Evolutionary conservation across 768 basidiomycete species (phyloP), one percentile per base, ranked within the genome.

Genomic region (Amyloporia xantha): DNA sequence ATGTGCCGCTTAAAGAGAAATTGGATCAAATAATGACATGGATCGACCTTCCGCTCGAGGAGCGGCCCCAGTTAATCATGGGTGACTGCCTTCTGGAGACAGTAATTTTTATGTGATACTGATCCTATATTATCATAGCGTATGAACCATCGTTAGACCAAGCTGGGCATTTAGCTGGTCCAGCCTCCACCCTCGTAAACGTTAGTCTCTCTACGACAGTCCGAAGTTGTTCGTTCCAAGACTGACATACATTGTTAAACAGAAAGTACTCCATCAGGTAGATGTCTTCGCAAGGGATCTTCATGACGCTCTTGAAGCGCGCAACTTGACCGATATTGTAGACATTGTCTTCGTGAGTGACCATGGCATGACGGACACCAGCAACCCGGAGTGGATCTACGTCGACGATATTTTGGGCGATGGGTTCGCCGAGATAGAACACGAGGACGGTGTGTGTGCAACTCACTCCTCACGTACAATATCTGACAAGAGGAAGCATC

Each of bases 311-410:
- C 68, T 96, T 28, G 71, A 71, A 41, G 71, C 71, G 3, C 80
- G 93, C 5, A 91, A 93, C 59, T 73, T 95, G 21, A 82, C 79
- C 1, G 77, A 86, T 40, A 86, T 94, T 17, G 83, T 92, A 11
- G 90, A 96, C 62, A 73, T 95, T 26, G 76, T 95, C 20, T 92
- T 94, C 57, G 91, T 96, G 54, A 86, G 84, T 53, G 89, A 91
- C 61, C 86, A 91, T 57, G 91, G 90, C n/a, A 93, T 91, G 88
- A 84, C 81, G 1, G 87, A 90, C 62, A 95, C 91, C n/a, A 81
- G 80, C 52, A 75, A 86, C 53, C 81, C 82, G 0, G 78, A 84
- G 42, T 73, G 78, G 41, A 67, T 94, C 27, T 89, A 84, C 64
- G 72, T 96, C 46, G 91, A 96, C 61, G 85, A 90, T 55, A 78